Evolutionary conservation across 208 protist genomes (phyloP), one percentile per base, ranked within the genome.

Genomic region (Leishmania tarentolae): DNA sequence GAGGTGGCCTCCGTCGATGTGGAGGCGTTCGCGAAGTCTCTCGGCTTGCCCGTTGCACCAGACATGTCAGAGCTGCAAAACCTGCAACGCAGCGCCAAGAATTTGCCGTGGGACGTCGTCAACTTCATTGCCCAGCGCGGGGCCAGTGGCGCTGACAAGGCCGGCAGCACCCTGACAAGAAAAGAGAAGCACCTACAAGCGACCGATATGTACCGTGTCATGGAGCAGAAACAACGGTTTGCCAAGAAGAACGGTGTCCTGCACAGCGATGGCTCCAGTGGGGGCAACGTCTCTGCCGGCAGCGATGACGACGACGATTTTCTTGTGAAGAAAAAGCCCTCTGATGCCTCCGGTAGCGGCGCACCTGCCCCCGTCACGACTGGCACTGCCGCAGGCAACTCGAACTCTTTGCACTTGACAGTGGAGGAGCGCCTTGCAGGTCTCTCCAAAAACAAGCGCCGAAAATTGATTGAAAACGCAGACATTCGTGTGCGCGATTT

Each of bases 11-110:
- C 87, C 9, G 94, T 99, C 53, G 93, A 99, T 75, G 81, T 98
- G 15, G 92, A 91, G 52, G 87, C 85, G n/a, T 98, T 98, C 75
- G 93, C 99, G 2, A 84, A 90, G 46, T 98, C 97, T 11, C 89
- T 99, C 2, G 99, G 99, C 42, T 91, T 99, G 47, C 81, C 95
- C 21, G 88, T 93, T 46, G 92, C 97, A 57, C 99, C 99, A 11
- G 91, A 97, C 74, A 96, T 99, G 84, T 92, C 90, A n/a, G 97
- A 99, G 88, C 86, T 98, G 66, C 79, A 85, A 44, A 89, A 92
- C 70, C 76, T 92, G 42, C 87, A 90, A 63, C 92, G 95, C 50
- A 83, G 90, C 31, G 86, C 88, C 42, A 99, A 98, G 90, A 98
- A 99, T 63, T 81, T 96, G 52, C 91, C 95, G 44, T 98, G 92